Evolutionary conservation across 2,329 filamentous ascomycete genomes (phyloP), one percentile per base, ranked within the genome.

Genomic region (Aspergillus aculeatinus): DNA sequence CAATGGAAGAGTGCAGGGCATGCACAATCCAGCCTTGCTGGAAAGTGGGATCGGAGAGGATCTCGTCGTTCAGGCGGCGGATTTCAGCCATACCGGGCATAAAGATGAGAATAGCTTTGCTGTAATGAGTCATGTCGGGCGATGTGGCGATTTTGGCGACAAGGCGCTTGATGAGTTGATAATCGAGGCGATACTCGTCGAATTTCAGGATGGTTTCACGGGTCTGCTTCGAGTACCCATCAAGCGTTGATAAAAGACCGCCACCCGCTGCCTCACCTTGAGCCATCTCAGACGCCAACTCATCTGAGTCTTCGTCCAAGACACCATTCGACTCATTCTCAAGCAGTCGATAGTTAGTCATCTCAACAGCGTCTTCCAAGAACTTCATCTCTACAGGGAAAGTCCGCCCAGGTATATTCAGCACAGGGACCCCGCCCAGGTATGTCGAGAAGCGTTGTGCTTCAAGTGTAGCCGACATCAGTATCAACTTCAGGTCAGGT

Each of bases 401-500:
- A 0, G 94, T 98, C 51, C 95, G 87, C 0, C 95, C 95, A 2
- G 95, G 95, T 14, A 99, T 92, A 61, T 90, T 92, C 57, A 99
- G 81, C 47, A 98, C 87, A 0, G 94, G 94, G 1, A 94, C 94
- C 4, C 88, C 87, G 58, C 89, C 88, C 2, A 99, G 84, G 71
- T 98, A 99, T 11, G 86, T 85, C 0, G 95, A 97, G 73, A 99
- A 97, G 16, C 89, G 88, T 61, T 94, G 88, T 0, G 95, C 92
- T 74, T 99, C 92, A 7, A 99, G 92, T 0, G 95, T 99, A 11
- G 95, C 95, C 66, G 94, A 98, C 95, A 99, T 99, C 51, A 99
- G 83, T 42, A 99, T 84, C 21, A 99, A 89, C 76, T 96, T 98
- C 55, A 99, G 81, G 64, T 96, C 90, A 62, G 88, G 89, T 57